A percentile compares a stretch with the other conserved stretches of the same genome.
Conservation (phyloP, 495 filamentous ascomycete species). For the Durotheca rogersii region DNA sequence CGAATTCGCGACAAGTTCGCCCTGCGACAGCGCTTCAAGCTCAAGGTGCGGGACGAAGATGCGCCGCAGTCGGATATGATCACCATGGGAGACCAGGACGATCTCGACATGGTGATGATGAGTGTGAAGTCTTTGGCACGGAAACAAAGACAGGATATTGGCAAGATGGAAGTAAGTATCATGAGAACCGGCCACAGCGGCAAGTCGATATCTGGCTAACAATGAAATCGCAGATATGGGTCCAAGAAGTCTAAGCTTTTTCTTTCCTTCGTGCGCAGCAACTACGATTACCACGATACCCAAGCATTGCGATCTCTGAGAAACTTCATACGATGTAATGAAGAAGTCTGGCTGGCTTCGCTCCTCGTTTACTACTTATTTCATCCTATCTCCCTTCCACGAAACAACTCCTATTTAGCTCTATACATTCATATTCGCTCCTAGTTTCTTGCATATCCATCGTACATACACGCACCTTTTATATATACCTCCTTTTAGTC, state of each 20-base stretch:
- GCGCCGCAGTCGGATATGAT: conserved; percentile 78
- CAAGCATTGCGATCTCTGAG: conserved; percentile 35
- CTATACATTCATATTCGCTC: conserved; percentile 5
- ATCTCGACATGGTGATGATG: conserved; percentile 81
- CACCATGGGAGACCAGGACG: conserved; percentile 94
- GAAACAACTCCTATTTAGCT: conserved; percentile 1
- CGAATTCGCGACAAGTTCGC: conserved; percentile 84
- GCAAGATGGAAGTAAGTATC: conserved; percentile 87
- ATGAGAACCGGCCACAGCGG: background rate
- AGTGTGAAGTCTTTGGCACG: conserved; percentile 65
- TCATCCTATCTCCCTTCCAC: no score
- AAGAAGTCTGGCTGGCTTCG: conserved; percentile 21
- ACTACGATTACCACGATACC: conserved; percentile 38
- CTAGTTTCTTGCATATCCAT: no score
- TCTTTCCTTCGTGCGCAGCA: conserved; percentile 25
- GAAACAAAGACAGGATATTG: conserved; percentile 76
- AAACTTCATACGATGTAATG: conserved; percentile 37
- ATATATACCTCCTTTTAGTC: conserved; percentile 12
- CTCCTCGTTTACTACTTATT: conserved; percentile 10
- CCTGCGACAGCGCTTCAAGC: conserved; percentile 67
- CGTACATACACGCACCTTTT: no score
- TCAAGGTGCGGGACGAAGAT: conserved; percentile 84
- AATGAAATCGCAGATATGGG: conserved; percentile 58
- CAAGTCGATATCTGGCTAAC: conserved; percentile 18
- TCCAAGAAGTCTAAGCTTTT: conserved; percentile 56